phyloP scores from a whole-genome alignment of 257 asterid species.

The Apocynum venetum region DNA sequence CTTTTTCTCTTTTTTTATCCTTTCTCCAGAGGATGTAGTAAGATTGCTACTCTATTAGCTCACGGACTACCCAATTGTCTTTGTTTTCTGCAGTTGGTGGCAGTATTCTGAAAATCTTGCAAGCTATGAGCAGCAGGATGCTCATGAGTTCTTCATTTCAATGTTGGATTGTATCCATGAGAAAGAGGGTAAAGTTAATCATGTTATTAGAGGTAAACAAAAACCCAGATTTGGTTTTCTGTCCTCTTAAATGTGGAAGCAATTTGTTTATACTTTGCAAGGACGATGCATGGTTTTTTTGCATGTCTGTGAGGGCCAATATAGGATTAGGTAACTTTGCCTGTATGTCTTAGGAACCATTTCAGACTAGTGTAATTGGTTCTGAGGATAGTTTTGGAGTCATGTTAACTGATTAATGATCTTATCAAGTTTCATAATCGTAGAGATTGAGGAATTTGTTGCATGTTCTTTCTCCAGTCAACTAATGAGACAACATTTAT shows the following conservation, averaged over 20 bases:
- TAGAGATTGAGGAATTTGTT: not conserved
- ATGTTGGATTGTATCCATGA: conserved; percentile 64
- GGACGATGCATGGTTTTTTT: conserved; percentile 10
- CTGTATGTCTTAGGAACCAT: not conserved
- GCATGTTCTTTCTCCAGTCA: not conserved
- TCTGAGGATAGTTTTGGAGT: not conserved
- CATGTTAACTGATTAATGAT: not conserved
- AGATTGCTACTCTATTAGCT: not conserved
- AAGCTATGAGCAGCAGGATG: conserved; percentile 66
- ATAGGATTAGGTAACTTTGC: conserved; percentile 8
- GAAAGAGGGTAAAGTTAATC: conserved; percentile 47
- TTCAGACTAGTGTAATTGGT: not conserved
- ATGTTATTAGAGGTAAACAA: conserved; percentile 44
- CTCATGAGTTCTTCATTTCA: conserved; percentile 67
- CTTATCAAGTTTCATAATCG: not conserved
- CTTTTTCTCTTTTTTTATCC: not conserved
- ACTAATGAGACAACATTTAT: conserved; percentile 22
- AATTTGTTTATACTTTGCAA: not conserved
- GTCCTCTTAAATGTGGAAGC: not conserved
- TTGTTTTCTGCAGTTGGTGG: conserved; percentile 60
- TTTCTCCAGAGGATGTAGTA: not conserved
- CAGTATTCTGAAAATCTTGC: conserved; percentile 67
- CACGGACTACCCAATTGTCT: not conserved
- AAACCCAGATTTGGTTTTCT: conserved; percentile 5
- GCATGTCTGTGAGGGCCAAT: conserved; percentile 7